These are phyloP conservation scores for Hawksworthiomyces lignivorus DNA, from an alignment of 2,329 filamentous ascomycete genomes.

Conservation along the genomic window DNA sequence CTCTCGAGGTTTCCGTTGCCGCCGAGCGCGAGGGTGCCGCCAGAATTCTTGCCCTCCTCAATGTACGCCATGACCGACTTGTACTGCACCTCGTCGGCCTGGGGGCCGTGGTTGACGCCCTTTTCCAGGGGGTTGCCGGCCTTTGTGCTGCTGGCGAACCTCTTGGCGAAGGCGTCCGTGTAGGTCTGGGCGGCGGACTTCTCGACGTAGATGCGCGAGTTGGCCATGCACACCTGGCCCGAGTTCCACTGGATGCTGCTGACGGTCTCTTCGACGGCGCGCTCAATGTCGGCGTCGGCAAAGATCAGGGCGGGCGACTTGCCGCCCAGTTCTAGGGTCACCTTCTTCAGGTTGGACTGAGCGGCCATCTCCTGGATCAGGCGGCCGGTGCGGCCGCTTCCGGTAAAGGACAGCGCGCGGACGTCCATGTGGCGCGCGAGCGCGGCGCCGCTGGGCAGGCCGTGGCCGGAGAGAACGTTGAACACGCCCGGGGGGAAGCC, in stretches of 20 bases:
- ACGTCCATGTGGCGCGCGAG: conserved; percentile 26
- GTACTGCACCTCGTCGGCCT: conserved; percentile 35
- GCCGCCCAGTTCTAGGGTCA: conserved; percentile 53
- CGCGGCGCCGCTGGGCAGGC: conserved; percentile 22
- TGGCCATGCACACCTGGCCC: conserved; percentile 43
- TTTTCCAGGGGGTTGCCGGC: conserved; percentile 27
- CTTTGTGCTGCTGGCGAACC: conserved; percentile 29
- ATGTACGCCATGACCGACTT: conserved; percentile 31
- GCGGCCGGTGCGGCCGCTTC: conserved; percentile 50
- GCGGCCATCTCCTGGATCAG: conserved; percentile 55
- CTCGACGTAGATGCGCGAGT: conserved; percentile 38
- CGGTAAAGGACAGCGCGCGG: conserved; percentile 57
- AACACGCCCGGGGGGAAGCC: conserved; percentile 64
- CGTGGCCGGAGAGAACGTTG: conserved; percentile 60
- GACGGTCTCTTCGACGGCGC: conserved; percentile 43
- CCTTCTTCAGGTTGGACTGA: conserved; percentile 52
- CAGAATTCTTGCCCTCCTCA: conserved; percentile 24
- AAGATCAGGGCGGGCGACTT: conserved; percentile 54
- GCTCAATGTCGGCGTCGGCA: conserved; percentile 49
- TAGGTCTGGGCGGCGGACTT: conserved; percentile 24
- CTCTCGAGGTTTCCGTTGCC: conserved; percentile 15
- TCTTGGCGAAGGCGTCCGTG: conserved; percentile 34
- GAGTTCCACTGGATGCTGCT: conserved; percentile 31
- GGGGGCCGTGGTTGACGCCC: conserved; percentile 32
- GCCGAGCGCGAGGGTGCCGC: conserved; percentile 21